Evolutionary conservation across 805 yeast genomes (phyloP).

Genomic region (Hanseniaspora vineae): DNA sequence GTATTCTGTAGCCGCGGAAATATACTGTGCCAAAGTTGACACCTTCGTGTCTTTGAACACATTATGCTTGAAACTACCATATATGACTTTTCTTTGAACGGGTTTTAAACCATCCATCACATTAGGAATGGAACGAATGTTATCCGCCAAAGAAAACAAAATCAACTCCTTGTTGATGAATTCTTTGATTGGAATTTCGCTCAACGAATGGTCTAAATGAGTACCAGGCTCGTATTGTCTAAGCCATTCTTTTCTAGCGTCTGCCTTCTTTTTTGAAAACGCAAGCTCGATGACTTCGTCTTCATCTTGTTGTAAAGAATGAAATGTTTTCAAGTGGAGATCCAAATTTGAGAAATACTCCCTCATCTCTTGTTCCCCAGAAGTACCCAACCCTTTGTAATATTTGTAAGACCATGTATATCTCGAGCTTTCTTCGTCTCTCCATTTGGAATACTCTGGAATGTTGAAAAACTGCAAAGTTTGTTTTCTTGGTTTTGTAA

Average conservation of each 20-base stretch:
- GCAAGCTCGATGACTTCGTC: conserved; percentile 75
- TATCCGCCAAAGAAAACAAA: conserved; percentile 92
- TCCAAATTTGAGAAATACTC: conserved; percentile 81
- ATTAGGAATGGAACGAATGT: conserved; percentile 87
- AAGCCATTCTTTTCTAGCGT: conserved; percentile 94
- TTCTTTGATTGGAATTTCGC: conserved; percentile 77
- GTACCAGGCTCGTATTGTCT: conserved; percentile 88
- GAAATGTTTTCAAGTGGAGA: conserved; percentile 75
- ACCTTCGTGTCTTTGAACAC: conserved; percentile 72
- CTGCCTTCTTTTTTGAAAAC: conserved; percentile 88
- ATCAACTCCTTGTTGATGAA: conserved; percentile 92
- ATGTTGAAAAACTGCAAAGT: conserved; percentile 74
- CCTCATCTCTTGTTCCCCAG: conserved; percentile 67
- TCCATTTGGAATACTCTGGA: conserved; percentile 94
- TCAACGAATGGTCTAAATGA: conserved; percentile 64
- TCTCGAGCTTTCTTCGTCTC: conserved; percentile 62
- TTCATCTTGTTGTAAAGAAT: conserved; percentile 68
- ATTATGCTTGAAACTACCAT: conserved; percentile 74
- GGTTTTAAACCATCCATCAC: conserved; percentile 94
- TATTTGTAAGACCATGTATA: conserved; percentile 87
- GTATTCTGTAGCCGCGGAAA: conserved; percentile 79
- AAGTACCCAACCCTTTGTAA: conserved; percentile 98
- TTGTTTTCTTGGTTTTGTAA: conserved; percentile 46
- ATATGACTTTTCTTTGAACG: conserved; percentile 89
- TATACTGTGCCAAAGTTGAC: conserved; percentile 80